Conservation (phyloP, 805 yeast genomes). For the Saturnispora sanitii region DNA sequence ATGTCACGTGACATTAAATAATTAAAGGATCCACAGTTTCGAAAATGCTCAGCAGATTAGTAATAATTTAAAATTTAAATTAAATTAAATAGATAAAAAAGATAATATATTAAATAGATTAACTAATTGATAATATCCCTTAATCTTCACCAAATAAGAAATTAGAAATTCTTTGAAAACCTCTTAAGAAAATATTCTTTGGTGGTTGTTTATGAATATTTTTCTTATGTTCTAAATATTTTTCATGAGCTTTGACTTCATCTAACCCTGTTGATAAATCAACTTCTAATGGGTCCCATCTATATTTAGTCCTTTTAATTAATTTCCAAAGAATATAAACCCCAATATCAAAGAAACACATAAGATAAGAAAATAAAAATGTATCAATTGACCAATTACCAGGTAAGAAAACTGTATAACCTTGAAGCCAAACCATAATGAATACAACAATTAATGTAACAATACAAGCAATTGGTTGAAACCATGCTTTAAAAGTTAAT, state of each 20-base stretch:
- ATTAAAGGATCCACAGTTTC: background rate
- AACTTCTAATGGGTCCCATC: constrained; percentile 34
- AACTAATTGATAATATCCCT: too few species aligned
- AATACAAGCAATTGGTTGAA: constrained; percentile 22
- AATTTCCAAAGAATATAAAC: constrained; percentile 46
- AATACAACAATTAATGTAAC: constrained; percentile 18
- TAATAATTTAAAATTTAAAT: too few species aligned
- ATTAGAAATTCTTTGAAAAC: constrained; percentile 4
- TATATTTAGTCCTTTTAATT: constrained; percentile 37
- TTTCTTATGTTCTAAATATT: constrained; percentile 12
- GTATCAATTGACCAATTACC: constrained; percentile 61
- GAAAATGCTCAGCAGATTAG: constrained; percentile 1
- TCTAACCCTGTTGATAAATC: constrained; percentile 45
- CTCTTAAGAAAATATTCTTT: constrained; percentile 1
- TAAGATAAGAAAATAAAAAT: constrained; percentile 61
- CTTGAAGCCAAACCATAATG: constrained; percentile 35
- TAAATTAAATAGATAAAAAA: too few species aligned
- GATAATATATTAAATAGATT: too few species aligned
- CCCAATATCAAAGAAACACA: constrained; percentile 48
- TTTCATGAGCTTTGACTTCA: constrained; percentile 52
- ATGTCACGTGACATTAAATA: constrained; percentile 1
- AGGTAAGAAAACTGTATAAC: constrained; percentile 45
- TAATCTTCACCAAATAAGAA: constrained; percentile 14
- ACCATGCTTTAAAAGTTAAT: constrained; percentile 44
- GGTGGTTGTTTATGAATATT: constrained; percentile 4